Conservation (phyloP, 2,329 filamentous ascomycete genomes). For the Grosmannia huntii region DNA sequence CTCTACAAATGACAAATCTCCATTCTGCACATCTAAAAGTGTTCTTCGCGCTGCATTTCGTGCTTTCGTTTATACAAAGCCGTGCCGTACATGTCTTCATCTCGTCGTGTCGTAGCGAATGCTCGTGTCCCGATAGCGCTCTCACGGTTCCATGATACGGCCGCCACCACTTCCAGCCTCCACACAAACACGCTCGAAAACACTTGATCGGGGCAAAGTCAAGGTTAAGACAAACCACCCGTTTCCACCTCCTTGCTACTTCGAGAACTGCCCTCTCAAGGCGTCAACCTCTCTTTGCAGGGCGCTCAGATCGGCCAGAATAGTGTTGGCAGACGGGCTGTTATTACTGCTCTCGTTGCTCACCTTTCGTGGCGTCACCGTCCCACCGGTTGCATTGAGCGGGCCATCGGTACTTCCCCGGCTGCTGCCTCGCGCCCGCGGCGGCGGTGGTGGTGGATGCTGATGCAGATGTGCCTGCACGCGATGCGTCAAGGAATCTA, state of each 20-base stretch:
- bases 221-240: not conserved
- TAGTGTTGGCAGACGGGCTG: slow-evolving; percentile 34
- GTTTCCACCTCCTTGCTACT: not conserved
- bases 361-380: slow-evolving; percentile 13
- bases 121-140: not conserved
- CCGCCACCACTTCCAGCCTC: not conserved
- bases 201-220: not conserved
- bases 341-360: slow-evolving; percentile 12
- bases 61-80: not conserved
- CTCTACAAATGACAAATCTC: not conserved
- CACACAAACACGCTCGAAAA: not conserved
- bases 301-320: slow-evolving; percentile 59
- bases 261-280: slow-evolving; percentile 26
- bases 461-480: slow-evolving; percentile 7
- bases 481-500: slow-evolving; percentile 23
- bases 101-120: not conserved
- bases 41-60: not conserved
- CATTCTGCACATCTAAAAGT: not conserved
- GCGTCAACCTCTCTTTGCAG: slow-evolving; percentile 68
- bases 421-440: slow-evolving; percentile 34
- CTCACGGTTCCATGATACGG: not conserved
- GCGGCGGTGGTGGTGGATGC: slow-evolving; percentile 32
- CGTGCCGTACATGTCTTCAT: not conserved
- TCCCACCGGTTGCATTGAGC: not conserved
- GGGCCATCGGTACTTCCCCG: slow-evolving; percentile 27